phyloP scores from a whole-genome alignment of 1,284 basidiomycete species.

The Ustilago nuda region DNA sequence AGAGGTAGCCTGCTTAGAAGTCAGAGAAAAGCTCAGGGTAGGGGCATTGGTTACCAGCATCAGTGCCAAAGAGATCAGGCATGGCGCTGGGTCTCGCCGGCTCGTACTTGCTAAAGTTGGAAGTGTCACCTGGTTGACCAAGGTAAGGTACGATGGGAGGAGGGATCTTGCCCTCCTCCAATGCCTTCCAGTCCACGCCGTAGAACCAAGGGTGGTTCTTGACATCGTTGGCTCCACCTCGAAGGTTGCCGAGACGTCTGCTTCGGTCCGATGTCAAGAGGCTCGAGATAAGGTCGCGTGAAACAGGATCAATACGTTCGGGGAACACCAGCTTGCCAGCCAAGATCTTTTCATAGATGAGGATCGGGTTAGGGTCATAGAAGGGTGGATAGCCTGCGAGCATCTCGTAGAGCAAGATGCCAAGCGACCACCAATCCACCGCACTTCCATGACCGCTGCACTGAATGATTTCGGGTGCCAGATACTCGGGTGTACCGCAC shows the following conservation, averaged over 20 bases:
- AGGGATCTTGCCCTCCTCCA: constrained; percentile 69
- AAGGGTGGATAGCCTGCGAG: constrained; percentile 68
- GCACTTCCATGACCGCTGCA: constrained; percentile 62
- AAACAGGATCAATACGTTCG: constrained; percentile 71
- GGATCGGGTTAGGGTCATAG: constrained; percentile 56
- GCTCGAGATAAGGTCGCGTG: constrained; percentile 71
- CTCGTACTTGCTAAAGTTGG: constrained; percentile 54
- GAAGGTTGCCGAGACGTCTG: constrained; percentile 71
- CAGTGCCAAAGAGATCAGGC: constrained; percentile 35
- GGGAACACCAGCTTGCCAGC: constrained; percentile 71
- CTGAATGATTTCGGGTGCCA: constrained; percentile 67
- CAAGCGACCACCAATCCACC: constrained; percentile 68
- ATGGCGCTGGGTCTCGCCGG: constrained; percentile 30
- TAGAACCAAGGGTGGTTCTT: constrained; percentile 72
- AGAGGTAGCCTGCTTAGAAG: constrained; percentile 18
- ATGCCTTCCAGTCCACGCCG: constrained; percentile 72
- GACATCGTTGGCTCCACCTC: constrained; percentile 72
- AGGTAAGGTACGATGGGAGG: constrained; percentile 72
- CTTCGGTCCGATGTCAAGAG: constrained; percentile 71
- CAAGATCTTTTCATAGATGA: constrained; percentile 70
- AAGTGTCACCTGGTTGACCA: constrained; percentile 74
- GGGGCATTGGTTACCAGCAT: constrained; percentile 15
- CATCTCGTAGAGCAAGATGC: constrained; percentile 66
- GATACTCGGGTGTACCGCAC: constrained; percentile 67
- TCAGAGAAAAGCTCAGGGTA: constrained; percentile 34